phyloP scores from a whole-genome alignment of 1,139 yeast genomes.

The Yamadazyma oceani region DNA sequence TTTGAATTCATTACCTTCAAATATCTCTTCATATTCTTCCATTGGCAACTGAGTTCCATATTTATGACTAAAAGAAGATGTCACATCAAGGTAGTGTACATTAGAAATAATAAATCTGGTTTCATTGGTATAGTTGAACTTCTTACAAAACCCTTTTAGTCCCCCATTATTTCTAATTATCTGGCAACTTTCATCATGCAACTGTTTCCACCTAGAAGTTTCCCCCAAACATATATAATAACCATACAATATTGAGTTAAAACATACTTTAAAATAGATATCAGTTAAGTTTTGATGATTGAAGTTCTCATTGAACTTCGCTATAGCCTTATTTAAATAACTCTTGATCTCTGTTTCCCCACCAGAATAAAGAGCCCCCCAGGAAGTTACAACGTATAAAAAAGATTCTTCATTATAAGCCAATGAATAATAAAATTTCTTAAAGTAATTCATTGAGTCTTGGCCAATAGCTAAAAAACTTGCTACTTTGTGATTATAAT shows the following conservation, averaged over 20 bases:
- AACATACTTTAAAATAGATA: constrained; percentile 12
- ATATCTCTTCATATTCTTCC: constrained; percentile 15
- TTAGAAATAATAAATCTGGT: constrained; percentile 22
- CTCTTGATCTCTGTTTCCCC: constrained; percentile 19
- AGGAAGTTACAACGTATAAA: constrained; percentile 45
- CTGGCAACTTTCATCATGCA: constrained; percentile 31
- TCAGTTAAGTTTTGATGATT: constrained; percentile 1
- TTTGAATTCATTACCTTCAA: constrained; percentile 10
- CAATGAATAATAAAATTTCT: constrained; percentile 40
- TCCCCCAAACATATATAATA: constrained; percentile 42
- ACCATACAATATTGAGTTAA: constrained; percentile 8
- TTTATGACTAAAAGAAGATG: constrained; percentile 18
- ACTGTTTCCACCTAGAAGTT: constrained; percentile 35
- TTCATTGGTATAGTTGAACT: constrained; percentile 21
- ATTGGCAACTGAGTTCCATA: constrained; percentile 19
- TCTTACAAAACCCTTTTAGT: constrained; percentile 23
- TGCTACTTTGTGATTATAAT: constrained; percentile 21
- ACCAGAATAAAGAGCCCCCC: constrained; percentile 34
- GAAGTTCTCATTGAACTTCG: constrained; percentile 10
- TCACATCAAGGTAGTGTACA: constrained; percentile 23
- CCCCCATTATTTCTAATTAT: constrained; percentile 59
- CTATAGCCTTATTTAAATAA: constrained; percentile 21
- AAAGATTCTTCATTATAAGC: constrained; percentile 42
- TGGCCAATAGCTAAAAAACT: constrained; percentile 25
- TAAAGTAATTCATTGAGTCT: constrained; percentile 42